Percentiles rank a stretch among this genome's conserved stretches.
These are phyloP conservation scores for Tinospora cordifolia DNA, from an alignment of 164 flowering plant species.

Conservation along the genomic window DNA sequence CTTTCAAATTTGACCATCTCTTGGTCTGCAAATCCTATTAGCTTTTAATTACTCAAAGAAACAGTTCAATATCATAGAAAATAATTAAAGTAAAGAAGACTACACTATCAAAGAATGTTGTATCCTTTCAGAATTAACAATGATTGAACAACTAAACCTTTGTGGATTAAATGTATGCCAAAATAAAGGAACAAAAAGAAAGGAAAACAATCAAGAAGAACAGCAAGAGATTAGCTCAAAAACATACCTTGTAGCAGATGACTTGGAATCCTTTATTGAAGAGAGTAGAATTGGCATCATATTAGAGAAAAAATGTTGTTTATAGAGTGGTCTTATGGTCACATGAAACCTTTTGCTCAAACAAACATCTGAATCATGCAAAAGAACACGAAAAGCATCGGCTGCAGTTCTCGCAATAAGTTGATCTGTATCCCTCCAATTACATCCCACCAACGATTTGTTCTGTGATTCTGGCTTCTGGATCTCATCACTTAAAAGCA, in stretches of 20 bases:
- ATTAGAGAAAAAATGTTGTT: conserved; percentile 75
- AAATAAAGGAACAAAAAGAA: neutral
- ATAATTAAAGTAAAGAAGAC: too few species aligned
- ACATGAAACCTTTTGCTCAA: conserved; percentile 74
- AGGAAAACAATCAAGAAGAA: neutral
- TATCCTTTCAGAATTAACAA: neutral
- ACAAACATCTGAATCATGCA: conserved; percentile 74
- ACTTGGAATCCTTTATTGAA: conserved; percentile 38
- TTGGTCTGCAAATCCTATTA: neutral
- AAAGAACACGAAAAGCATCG: conserved; percentile 70
- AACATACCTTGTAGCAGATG: conserved; percentile 43
- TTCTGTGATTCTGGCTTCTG: conserved; percentile 16
- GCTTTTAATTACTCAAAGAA: neutral
- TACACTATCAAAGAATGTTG: neutral
- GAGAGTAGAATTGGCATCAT: conserved; percentile 60
- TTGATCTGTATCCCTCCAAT: conserved; percentile 19
- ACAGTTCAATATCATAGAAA: too few species aligned
- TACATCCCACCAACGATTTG: conserved; percentile 11
- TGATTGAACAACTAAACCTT: too few species aligned
- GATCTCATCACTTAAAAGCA: conserved; percentile 26
- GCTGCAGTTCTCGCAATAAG: conserved; percentile 48
- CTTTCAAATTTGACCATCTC: neutral
- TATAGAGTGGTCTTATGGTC: conserved; percentile 68
- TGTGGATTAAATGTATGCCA: too few species aligned
- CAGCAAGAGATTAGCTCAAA: neutral